Evolutionary conservation across 805 yeast genomes (phyloP).

Genomic region (Ogataea polymorpha): DNA sequence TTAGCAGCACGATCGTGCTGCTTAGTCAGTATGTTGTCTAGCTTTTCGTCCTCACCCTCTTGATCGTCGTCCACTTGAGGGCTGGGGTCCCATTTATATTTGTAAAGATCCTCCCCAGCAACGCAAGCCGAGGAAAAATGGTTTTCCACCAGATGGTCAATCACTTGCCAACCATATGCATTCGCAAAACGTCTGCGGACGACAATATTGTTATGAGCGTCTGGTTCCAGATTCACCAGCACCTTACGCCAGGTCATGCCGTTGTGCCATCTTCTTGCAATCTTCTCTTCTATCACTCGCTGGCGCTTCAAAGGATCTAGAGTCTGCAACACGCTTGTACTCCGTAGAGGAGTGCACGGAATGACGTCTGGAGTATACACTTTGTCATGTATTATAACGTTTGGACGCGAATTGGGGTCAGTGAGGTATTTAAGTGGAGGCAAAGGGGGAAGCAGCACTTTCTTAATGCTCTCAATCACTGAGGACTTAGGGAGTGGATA

Average conservation of each 20-base stretch:
- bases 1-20: conserved; percentile 36
- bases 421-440: conserved; percentile 67
- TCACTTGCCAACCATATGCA: conserved; percentile 93
- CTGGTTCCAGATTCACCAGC: conserved; percentile 79
- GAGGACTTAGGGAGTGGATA: conserved; percentile 63
- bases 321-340: conserved; percentile 21
- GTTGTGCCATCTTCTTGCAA: conserved; percentile 86
- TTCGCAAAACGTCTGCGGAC: conserved; percentile 88
- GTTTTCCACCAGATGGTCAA: conserved; percentile 71
- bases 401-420: conserved; percentile 59
- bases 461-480: conserved; percentile 73
- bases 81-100: conserved; percentile 19
- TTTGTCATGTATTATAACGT: conserved; percentile 78
- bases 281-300: conserved; percentile 62
- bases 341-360: conserved; percentile 28
- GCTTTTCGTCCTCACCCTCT: conserved; percentile 17
- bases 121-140: conserved; percentile 45
- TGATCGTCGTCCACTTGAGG: conserved; percentile 10
- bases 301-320: conserved; percentile 38
- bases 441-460: conserved; percentile 73
- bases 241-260: conserved; percentile 90
- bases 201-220: conserved; percentile 90
- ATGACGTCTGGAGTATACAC: conserved; percentile 63
- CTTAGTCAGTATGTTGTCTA: conserved; percentile 28
- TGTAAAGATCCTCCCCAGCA: conserved; percentile 24